Percentiles rank a stretch among this genome's conserved stretches.
phyloP scores from a whole-genome alignment of 2,329 filamentous ascomycete species.

The Sclerotinia nivalis region DNA sequence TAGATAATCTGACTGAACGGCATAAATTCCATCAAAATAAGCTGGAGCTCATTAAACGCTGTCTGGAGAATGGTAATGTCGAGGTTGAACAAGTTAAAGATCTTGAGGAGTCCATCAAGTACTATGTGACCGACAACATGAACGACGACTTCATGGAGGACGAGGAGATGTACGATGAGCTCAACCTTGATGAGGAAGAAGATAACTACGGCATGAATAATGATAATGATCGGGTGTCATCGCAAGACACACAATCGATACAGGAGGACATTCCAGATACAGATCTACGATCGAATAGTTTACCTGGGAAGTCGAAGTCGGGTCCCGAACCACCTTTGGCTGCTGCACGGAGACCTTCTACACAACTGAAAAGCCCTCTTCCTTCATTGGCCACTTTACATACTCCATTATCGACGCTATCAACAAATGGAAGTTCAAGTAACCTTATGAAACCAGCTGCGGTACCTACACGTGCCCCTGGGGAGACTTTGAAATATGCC shows the following conservation, averaged over 20 bases:
- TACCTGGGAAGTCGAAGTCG: slow-evolving; percentile 52
- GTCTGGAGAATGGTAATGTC: slow-evolving; percentile 88
- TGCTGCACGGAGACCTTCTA: slow-evolving; percentile 70
- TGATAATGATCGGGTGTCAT: slow-evolving; percentile 87
- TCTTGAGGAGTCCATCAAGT: slow-evolving; percentile 87
- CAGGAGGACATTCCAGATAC: slow-evolving; percentile 75
- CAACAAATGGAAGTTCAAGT: slow-evolving; percentile 58
- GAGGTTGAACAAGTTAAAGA: slow-evolving; percentile 85
- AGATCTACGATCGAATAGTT: slow-evolving; percentile 50
- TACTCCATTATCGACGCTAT: slow-evolving; percentile 59
- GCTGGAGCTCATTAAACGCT: slow-evolving; percentile 84
- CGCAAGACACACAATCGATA: slow-evolving; percentile 89
- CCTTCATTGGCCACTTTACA: slow-evolving; percentile 92
- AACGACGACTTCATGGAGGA: slow-evolving; percentile 91
- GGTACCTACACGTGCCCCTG: slow-evolving; percentile 77
- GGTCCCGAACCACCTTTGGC: slow-evolving; percentile 59
- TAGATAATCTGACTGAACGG: slow-evolving; percentile 80
- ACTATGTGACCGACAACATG: slow-evolving; percentile 89
- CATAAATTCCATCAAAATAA: slow-evolving; percentile 97
- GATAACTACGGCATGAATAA: slow-evolving; percentile 77
- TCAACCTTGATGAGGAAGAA: slow-evolving; percentile 90
- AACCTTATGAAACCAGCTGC: slow-evolving; percentile 89
- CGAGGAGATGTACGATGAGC: slow-evolving; percentile 91
- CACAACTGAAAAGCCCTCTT: slow-evolving; percentile 89
- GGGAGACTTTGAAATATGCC: slow-evolving; percentile 93